Conservation (phyloP, 768 basidiomycete genomes). For the Pholiota conissans region DNA sequence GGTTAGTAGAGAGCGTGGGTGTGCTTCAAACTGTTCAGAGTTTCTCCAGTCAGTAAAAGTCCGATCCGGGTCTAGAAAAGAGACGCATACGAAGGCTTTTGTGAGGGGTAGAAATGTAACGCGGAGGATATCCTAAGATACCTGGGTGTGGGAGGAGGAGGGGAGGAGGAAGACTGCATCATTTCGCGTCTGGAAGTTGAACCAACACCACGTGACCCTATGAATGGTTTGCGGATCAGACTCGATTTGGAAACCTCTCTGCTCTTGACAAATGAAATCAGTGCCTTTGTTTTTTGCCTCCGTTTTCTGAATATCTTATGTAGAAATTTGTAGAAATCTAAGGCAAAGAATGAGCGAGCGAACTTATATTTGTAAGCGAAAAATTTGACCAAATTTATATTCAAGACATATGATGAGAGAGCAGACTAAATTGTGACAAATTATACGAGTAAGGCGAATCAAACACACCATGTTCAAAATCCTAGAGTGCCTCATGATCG, state of each 20-base stretch:
- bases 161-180: constrained; percentile 13
- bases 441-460: too few species aligned
- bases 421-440: too few species aligned
- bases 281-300: too few species aligned
- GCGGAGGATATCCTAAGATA: constrained; percentile 24
- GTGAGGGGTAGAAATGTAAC: constrained; percentile 7
- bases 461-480: too few species aligned
- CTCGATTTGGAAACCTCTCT: background rate
- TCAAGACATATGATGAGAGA: too few species aligned
- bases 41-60: constrained; percentile 4
- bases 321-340: too few species aligned
- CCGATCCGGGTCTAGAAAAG: background rate
- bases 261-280: background rate
- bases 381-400: too few species aligned
- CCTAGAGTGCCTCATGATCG: too few species aligned
- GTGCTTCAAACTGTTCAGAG: constrained; percentile 22
- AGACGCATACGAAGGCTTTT: constrained; percentile 21
- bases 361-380: too few species aligned
- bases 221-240: background rate
- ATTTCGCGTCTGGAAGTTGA: constrained; percentile 25
- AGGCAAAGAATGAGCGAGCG: too few species aligned
- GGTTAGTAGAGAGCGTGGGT: constrained; percentile 49
- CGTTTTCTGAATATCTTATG: too few species aligned
- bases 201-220: constrained; percentile 30
- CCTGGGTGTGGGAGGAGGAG: constrained; percentile 8